Evolutionary conservation across 2,329 filamentous ascomycete species (phyloP), one percentile per base, ranked within the genome.

Genomic region (Myriosclerotinia scirpicola): DNA sequence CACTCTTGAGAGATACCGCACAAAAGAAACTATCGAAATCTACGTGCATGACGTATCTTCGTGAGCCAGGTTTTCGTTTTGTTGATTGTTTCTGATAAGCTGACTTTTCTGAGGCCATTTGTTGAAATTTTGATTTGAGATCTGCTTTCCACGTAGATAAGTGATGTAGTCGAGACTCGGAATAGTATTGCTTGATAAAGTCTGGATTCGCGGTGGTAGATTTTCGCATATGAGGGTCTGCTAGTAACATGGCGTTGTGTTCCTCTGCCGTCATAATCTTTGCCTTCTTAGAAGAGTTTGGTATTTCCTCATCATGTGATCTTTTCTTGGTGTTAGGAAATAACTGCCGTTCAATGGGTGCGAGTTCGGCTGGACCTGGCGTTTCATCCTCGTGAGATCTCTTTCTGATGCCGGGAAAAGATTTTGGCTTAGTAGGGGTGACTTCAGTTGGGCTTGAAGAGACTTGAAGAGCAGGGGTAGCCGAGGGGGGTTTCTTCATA

Each of bases 1-100:
- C 83, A 64, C 87, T 90, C 73, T 93, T 92, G 22, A 90, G 78
- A 0, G 95, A 97, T 0, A 99, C 92, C 0, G 96, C 92, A 67
- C 93, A 97, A 78, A 99, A 99, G 79, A 99, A 99, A 77, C 93
- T 95, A 79, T 99, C 96, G 77, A 99, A 99, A 76, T 99, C 95
- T 40, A 99, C 92, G 74, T 99, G 95, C 75, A 99, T 85, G 64
- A 99, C 84, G 73, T 98, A 99, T 61, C 90, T 82, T 68, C 93
- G 84, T 3, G 87, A 79, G 0, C 89, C 90, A 15, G 84, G 81
- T 36, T 83, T 82, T 53, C 83, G 82, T 73, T 88, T 81, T 71
- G 80, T 7, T 70, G 76, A 72, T 26, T 76, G 77, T 26, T 77
- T 79, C 71, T 84, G 82, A 11, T 81, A 82, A 42, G 74, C 82